Percentiles rank a stretch among this genome's conserved stretches.
Evolutionary conservation across 2,329 filamentous ascomycete species (phyloP).

Genomic region (Fusarium longipes): DNA sequence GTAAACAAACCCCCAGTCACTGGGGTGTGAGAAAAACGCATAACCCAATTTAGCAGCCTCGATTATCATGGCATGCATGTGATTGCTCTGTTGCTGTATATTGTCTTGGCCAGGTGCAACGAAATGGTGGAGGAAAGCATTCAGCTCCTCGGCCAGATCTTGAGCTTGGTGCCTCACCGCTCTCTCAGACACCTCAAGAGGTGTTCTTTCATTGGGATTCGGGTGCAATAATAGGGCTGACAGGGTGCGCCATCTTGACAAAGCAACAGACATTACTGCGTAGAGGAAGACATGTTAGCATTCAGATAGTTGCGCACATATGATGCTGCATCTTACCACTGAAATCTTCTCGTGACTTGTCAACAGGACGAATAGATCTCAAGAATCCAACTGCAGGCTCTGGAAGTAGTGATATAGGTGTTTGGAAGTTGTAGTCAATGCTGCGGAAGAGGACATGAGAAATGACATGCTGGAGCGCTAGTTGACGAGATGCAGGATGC

Average conservation of each 20-base stretch:
- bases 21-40: slow-evolving; percentile 56
- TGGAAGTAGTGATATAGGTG: slow-evolving; percentile 52
- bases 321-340: not conserved
- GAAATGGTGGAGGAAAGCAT: slow-evolving; percentile 51
- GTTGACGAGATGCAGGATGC: slow-evolving; percentile 49
- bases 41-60: slow-evolving; percentile 58
- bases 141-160: slow-evolving; percentile 49
- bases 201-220: slow-evolving; percentile 50
- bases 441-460: slow-evolving; percentile 51
- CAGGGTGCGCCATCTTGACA: slow-evolving; percentile 56
- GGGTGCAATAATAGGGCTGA: slow-evolving; percentile 57
- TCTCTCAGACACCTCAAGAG: slow-evolving; percentile 46
- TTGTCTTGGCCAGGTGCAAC: slow-evolving; percentile 42
- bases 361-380: not conserved
- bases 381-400: not conserved
- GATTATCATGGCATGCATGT: slow-evolving; percentile 53
- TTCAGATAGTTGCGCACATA: not conserved
- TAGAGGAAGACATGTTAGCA: not conserved
- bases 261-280: slow-evolving; percentile 44
- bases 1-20: slow-evolving; percentile 52
- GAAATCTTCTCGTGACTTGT: not conserved
- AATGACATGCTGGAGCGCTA: slow-evolving; percentile 54
- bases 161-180: slow-evolving; percentile 47
- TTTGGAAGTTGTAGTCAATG: slow-evolving; percentile 45
- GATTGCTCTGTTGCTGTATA: slow-evolving; percentile 50